Evolutionary conservation across 1,284 basidiomycete species (phyloP).

Genomic region (Flammula alnicola): DNA sequence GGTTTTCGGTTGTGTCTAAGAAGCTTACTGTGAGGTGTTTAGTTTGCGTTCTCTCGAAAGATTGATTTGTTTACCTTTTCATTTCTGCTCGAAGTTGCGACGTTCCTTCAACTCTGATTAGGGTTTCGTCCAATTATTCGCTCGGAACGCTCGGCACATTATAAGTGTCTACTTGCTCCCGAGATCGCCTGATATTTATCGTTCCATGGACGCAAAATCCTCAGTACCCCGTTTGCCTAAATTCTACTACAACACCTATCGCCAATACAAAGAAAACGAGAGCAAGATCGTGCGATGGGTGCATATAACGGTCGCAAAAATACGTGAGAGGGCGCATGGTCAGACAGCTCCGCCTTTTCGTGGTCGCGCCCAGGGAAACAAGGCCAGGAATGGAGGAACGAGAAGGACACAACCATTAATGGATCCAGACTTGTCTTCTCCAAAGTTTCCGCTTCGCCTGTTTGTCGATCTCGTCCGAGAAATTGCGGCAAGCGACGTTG

Average conservation of each 20-base stretch:
- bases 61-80: too few relatives aligned
- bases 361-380: not conserved
- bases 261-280: conserved; percentile 9
- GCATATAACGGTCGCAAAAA: not conserved
- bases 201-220: not conserved
- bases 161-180: too few relatives aligned
- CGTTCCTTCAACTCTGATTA: too few relatives aligned
- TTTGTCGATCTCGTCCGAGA: not conserved
- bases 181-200: too few relatives aligned
- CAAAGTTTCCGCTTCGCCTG: not conserved
- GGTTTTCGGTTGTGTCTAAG: too few relatives aligned
- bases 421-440: conserved; percentile 1
- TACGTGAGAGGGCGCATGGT: not conserved
- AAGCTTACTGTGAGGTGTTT: too few relatives aligned
- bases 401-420: not conserved
- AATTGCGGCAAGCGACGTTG: conserved; percentile 1
- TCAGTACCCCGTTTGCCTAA: not conserved
- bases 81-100: too few relatives aligned
- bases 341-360: not conserved
- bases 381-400: not conserved
- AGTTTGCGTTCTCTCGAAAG: too few relatives aligned
- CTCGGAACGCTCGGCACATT: too few relatives aligned
- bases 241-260: not conserved
- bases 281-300: conserved; percentile 5
- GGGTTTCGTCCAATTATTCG: too few relatives aligned